phyloP scores from a whole-genome alignment of 164 flowering plant species.

The Sedum album region DNA sequence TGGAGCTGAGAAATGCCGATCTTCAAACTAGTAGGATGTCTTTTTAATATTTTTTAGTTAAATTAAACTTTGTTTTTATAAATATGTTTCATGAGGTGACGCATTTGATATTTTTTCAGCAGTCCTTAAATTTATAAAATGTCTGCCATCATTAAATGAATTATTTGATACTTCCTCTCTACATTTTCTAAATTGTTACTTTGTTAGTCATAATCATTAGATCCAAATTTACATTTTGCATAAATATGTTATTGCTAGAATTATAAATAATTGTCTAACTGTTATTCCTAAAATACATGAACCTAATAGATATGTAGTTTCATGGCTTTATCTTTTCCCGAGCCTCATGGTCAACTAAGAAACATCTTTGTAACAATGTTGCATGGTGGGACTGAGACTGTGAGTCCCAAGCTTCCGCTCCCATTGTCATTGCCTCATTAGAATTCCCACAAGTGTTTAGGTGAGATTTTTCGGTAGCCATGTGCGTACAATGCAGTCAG shows the following conservation, averaged over 20 bases:
- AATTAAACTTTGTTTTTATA: too few relatives aligned
- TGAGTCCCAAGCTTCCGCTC: neutral
- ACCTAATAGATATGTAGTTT: conserved; percentile 11
- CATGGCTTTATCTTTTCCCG: conserved; percentile 10
- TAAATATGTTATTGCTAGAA: conserved; percentile 10
- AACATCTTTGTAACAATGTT: conserved; percentile 7
- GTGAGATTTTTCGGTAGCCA: neutral
- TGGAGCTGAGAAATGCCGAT: too few relatives aligned
- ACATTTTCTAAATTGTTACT: neutral
- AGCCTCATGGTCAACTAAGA: conserved; percentile 16
- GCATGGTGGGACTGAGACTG: neutral
- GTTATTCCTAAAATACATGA: conserved; percentile 20
- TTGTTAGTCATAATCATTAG: neutral
- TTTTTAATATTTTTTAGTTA: too few relatives aligned
- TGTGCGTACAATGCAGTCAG: neutral
- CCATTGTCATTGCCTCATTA: conserved; percentile 3
- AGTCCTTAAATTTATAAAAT: neutral
- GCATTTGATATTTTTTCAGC: too few relatives aligned
- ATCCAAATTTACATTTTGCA: neutral
- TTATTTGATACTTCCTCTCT: neutral
- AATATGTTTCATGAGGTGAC: too few relatives aligned
- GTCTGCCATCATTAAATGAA: neutral
- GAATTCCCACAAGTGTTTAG: conserved; percentile 7
- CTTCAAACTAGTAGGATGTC: too few relatives aligned
- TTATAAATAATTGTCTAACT: conserved; percentile 19